Base-by-base conservation (phyloP, 345 rosid species). In the Salix suchowensis region DNA sequence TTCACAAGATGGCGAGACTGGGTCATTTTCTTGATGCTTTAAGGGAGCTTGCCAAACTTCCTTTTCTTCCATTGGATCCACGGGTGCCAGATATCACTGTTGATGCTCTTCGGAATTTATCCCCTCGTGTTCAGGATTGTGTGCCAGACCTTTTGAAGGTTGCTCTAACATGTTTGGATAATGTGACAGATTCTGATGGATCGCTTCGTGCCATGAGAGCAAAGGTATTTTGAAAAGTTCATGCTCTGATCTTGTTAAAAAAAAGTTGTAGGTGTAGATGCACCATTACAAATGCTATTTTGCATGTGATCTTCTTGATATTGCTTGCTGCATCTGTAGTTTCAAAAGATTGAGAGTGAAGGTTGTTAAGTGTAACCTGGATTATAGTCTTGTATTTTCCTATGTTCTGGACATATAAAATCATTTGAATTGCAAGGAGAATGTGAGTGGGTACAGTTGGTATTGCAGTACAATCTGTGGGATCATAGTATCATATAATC, bases 21-120 rank as follows among this genome's bases (percentile, higher is more conserved):
- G 96, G 97, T 71, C 85, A 85, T 74, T 85, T 90, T 86, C 79
- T 90, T 64, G 99, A 94, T 87, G 92, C 96, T 67, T 82, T 96
- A 66, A 90, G 94, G 86, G 99, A 92, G 87, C 88, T 96, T 39
- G 94, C 98, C 68, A 94, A 87, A 82, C 93, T 94, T 80, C 93
- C 94, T 2, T 94, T 96, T 76, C 93, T 96, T 76, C 90, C 95
- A 61, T 86, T 94, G 19, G 99, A 92, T 86, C 99, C 98, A 67
- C 87, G 97, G 75, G 79, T 80, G 64, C 91, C 94, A 2, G 91
- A 92, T 81, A 76, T 81, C 77, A 84, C 84, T 2, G 4, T 77
- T 13, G 88, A 88, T 40, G 81, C 80, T 72, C 89, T 89, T 82
- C 91, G 90, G 86, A 91, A 84, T 64, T 86, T 93, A 64, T 92